phyloP scores from a whole-genome alignment of 2,329 filamentous ascomycete species.

The Zasmidium cellare region DNA sequence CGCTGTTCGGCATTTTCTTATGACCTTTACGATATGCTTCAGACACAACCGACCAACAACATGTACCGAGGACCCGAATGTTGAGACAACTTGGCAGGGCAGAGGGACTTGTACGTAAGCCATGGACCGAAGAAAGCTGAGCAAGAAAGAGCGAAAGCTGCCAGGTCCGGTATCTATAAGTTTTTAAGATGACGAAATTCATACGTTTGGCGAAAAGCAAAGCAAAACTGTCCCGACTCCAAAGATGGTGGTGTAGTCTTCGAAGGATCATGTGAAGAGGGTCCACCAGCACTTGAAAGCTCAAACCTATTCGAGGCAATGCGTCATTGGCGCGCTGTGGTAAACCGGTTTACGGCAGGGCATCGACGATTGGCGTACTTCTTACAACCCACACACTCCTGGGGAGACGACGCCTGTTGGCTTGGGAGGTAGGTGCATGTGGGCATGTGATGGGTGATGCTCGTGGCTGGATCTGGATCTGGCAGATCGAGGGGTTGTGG shows the following conservation, averaged over 20 bases:
- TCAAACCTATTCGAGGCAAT: background rate
- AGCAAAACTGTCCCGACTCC: background rate
- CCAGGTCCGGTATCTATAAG: constrained; percentile 2
- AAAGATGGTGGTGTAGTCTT: too few relatives aligned
- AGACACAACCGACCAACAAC: background rate
- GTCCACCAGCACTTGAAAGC: too few relatives aligned
- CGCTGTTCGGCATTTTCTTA: constrained; percentile 19
- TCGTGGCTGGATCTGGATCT: background rate
- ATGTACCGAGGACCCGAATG: background rate
- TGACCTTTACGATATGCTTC: constrained; percentile 22
- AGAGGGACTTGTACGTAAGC: constrained; percentile 13
- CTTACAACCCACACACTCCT: too few relatives aligned
- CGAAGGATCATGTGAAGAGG: too few relatives aligned
- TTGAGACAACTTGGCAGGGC: constrained; percentile 3
- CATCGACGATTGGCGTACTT: constrained; percentile 3
- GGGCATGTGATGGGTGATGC: background rate
- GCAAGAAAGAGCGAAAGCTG: background rate
- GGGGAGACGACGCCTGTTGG: background rate
- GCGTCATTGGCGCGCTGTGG: background rate
- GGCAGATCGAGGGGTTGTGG: background rate
- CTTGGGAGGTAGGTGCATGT: background rate
- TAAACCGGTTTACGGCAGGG: background rate
- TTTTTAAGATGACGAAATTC: constrained; percentile 16
- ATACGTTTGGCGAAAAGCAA: background rate
- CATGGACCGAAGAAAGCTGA: background rate